Base-by-base conservation (phyloP, 1,284 basidiomycete genomes). In the Microbotryum saponariae region DNA sequence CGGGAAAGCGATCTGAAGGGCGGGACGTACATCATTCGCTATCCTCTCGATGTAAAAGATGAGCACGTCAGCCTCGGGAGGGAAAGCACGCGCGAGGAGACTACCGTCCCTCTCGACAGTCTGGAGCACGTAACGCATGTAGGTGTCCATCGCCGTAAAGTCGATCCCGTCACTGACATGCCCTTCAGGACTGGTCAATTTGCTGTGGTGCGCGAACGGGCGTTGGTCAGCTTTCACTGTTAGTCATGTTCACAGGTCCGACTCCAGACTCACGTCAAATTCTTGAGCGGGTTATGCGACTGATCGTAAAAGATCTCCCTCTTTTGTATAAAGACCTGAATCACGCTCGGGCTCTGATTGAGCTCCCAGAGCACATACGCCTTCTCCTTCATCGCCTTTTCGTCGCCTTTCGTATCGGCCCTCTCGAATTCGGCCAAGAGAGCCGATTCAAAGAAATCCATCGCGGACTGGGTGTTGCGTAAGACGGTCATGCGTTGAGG, bases 101-200 rank as follows among this genome's bases (percentile, higher is more conserved):
- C 84, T 79, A 1, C 91, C 91, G 67, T 97, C 86, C 48, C 85
- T 82, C 4, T 78, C 74, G 14, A 97, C 79, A 6, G 85, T 79
- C 5, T 55, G 14, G 16, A 92, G 73, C 2, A 93, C 79, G 53
- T 82, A 81, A 0, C 78, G 77, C 78, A 97, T 92, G 76, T 93
- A 97, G 18, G 79, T 81, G 73, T 96, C 91, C 94, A 97, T 97
- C 1, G 93, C 83, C 23, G 86, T 87, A 71, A 98, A 97, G 72
- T 89, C 84, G 44, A 94, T 80, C 27, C 77, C 74, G 18, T 79
- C 80, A n/a, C 81, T 76, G 50, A 76, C 64, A 16, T 67, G 62
- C 10, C 70, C 66, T 46, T 56, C 62, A 9, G 58, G 51, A 33
- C 52, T 63, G 56, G 70, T 57, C 37, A 68, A 60, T 48, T 66